These are phyloP conservation scores for Abelmoschus esculentus DNA, from an alignment of 345 rosid species.

Conservation along the genomic window DNA sequence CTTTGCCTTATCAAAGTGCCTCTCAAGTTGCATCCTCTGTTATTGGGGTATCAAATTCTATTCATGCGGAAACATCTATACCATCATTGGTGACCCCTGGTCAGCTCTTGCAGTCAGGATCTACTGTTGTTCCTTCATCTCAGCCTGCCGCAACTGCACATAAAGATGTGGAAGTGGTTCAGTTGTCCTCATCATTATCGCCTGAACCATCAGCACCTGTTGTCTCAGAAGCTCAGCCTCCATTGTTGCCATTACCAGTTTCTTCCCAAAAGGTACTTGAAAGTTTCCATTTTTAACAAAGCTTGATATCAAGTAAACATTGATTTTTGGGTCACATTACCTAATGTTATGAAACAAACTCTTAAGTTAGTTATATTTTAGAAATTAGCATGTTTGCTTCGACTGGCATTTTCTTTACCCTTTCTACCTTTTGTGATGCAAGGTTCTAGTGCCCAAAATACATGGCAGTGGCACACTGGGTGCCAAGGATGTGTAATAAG, in stretches of 20 bases:
- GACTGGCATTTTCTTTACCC: neutral
- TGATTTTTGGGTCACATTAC: neutral
- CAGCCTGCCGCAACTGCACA: slow-evolving; percentile 41
- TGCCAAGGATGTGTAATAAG: neutral
- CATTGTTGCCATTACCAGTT: slow-evolving; percentile 74
- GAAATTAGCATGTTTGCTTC: neutral
- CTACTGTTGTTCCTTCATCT: slow-evolving; percentile 30
- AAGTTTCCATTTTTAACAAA: neutral
- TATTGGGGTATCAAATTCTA: slow-evolving; percentile 37
- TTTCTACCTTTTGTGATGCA: neutral
- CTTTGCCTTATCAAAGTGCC: slow-evolving; percentile 39
- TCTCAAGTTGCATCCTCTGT: slow-evolving; percentile 34
- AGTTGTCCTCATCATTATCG: slow-evolving; percentile 40
- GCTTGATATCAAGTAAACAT: neutral
- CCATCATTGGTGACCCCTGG: slow-evolving; percentile 68
- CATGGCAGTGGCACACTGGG: neutral
- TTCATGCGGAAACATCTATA: slow-evolving; percentile 35
- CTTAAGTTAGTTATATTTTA: neutral
- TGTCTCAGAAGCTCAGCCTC: slow-evolving; percentile 60
- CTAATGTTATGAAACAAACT: neutral
- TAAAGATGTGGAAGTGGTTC: slow-evolving; percentile 70
- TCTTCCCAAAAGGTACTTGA: slow-evolving; percentile 50
- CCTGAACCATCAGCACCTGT: slow-evolving; percentile 39
- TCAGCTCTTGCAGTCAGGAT: slow-evolving; percentile 57
- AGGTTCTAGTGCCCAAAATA: neutral